Percentiles rank a stretch among this genome's conserved stretches.
phyloP scores from a whole-genome alignment of 495 filamentous ascomycete genomes.

The Podospora pseudoanserina region DNA sequence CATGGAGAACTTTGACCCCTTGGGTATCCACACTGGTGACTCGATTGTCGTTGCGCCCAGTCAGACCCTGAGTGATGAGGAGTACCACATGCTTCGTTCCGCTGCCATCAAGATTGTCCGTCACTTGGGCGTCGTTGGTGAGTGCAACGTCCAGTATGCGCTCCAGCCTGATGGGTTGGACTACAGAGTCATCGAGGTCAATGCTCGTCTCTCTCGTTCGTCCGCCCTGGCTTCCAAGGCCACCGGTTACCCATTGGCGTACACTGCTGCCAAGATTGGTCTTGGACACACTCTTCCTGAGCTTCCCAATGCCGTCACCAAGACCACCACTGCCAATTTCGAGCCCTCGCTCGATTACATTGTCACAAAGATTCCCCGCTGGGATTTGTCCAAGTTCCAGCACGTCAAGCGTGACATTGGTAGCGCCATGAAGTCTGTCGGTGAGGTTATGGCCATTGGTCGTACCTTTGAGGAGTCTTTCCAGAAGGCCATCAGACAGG shows the following conservation, averaged over 20 bases:
- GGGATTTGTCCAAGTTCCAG: constrained; percentile 98
- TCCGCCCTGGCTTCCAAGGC: constrained; percentile 95
- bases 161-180: constrained; percentile 93
- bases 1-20: constrained; percentile 99
- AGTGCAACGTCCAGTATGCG: constrained; percentile 99
- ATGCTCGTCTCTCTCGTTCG: constrained; percentile 90
- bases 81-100: constrained; percentile 98
- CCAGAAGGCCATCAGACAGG: constrained; percentile 95
- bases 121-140: constrained; percentile 93
- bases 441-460: constrained; percentile 98
- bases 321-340: constrained; percentile 98
- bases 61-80: constrained; percentile 91
- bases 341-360: constrained; percentile 96
- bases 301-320: constrained; percentile 94
- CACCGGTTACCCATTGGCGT: constrained; percentile 92
- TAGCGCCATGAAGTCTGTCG: constrained; percentile 96
- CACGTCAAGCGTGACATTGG: constrained; percentile 97
- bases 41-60: constrained; percentile 97
- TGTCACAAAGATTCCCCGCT: constrained; percentile 96
- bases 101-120: constrained; percentile 99
- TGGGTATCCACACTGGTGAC: constrained; percentile 97
- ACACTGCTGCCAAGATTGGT: constrained; percentile 95
- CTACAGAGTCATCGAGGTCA: constrained; percentile 99
- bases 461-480: constrained; percentile 99
- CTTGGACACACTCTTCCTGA: constrained; percentile 92